Conservation (phyloP, 768 basidiomycete genomes). For the Suillus tomentosus region DNA sequence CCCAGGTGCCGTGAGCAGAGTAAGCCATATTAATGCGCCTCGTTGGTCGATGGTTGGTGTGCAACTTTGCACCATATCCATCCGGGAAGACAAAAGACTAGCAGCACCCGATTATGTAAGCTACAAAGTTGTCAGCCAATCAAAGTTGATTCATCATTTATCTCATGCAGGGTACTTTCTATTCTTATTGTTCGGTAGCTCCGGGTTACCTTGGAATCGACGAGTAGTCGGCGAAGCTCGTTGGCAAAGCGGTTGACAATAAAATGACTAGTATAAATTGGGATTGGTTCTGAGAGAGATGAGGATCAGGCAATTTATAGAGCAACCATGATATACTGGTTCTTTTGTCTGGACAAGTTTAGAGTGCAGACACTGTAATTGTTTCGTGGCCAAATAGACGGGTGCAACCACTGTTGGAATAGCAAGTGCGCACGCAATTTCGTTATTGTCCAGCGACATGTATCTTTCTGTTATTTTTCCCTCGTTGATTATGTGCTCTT, state of each 20-base stretch:
- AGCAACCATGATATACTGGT: not conserved
- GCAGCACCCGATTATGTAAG: not conserved
- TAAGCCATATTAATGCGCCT: not conserved
- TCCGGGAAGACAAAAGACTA: not conserved
- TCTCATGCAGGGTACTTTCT: not conserved
- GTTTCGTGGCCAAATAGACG: not conserved
- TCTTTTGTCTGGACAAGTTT: constrained; percentile 3
- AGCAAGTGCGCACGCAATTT: no score
- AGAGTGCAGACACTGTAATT: not conserved
- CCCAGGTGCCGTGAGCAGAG: not conserved
- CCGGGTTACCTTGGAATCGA: constrained; percentile 1
- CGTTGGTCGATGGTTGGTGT: not conserved
- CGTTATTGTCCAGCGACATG: no score
- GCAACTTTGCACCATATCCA: not conserved
- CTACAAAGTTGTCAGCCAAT: not conserved
- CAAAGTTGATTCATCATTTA: not conserved
- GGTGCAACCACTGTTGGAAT: not conserved
- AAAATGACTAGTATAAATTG: not conserved
- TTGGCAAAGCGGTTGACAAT: not conserved
- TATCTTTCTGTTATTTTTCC: no score
- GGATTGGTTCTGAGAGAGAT: not conserved
- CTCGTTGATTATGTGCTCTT: no score
- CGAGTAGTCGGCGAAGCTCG: not conserved
- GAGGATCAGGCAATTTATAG: not conserved
- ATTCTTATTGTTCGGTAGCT: not conserved